These are phyloP conservation scores for Oehlia diaphana DNA, from an alignment of 192 early-diverging fungal species.

Conservation along the genomic window DNA sequence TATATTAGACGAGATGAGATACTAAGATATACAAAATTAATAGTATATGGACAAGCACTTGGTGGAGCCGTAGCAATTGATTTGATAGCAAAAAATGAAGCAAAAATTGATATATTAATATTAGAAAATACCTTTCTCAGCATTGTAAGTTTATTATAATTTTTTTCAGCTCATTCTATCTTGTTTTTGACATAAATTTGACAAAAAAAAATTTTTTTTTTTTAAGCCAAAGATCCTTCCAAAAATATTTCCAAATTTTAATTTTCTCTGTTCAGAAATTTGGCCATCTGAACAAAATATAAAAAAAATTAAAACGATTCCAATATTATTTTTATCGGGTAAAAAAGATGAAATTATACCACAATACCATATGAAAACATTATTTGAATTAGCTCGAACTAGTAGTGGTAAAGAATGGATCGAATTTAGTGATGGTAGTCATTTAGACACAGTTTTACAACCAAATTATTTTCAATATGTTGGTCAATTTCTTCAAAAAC, in stretches of 20 bases:
- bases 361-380: slow-evolving; percentile 76
- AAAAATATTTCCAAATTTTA: slow-evolving; percentile 71
- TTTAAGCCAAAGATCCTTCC: slow-evolving; percentile 81
- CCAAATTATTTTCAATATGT: slow-evolving; percentile 66
- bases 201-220: background rate
- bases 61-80: slow-evolving; percentile 96
- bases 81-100: slow-evolving; percentile 73
- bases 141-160: slow-evolving; percentile 51
- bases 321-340: slow-evolving; percentile 81
- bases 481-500: background rate
- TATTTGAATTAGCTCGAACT: slow-evolving; percentile 63
- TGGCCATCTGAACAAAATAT: slow-evolving; percentile 83
- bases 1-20: slow-evolving; percentile 76
- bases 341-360: slow-evolving; percentile 85
- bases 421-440: slow-evolving; percentile 79
- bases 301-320: slow-evolving; percentile 58
- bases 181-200: background rate
- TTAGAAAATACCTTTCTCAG: slow-evolving; percentile 93
- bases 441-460: slow-evolving; percentile 90
- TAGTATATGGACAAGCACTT: slow-evolving; percentile 93
- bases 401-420: slow-evolving; percentile 51
- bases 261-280: slow-evolving; percentile 81
- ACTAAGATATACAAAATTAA: slow-evolving; percentile 71
- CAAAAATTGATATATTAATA: slow-evolving; percentile 74
- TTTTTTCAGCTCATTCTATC: too few relatives aligned